Evolutionary conservation across 2,329 filamentous ascomycete species (phyloP).

Genomic region (Pseudocercospora eumusae): DNA sequence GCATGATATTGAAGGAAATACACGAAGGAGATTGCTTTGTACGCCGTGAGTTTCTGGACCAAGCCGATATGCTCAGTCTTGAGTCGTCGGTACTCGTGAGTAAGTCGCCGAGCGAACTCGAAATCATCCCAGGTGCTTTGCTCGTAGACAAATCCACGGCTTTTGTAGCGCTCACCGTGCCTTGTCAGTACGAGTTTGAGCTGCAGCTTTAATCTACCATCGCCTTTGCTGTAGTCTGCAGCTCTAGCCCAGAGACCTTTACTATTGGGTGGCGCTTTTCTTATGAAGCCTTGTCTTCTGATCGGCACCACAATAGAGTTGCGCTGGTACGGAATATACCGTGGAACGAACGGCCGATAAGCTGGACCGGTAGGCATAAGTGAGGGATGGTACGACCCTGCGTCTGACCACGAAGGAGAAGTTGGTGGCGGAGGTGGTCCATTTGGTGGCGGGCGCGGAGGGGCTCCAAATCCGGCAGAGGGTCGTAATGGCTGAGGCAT

Average conservation of each 20-base stretch:
- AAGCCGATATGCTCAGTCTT: constrained; percentile 25
- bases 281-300: constrained; percentile 8
- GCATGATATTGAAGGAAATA: constrained; percentile 28
- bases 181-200: constrained; percentile 25
- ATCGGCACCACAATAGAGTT: background rate
- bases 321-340: background rate
- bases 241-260: constrained; percentile 25
- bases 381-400: background rate
- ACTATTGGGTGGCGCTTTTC: constrained; percentile 6
- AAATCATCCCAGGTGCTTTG: constrained; percentile 22
- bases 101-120: constrained; percentile 18
- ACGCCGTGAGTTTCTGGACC: constrained; percentile 25
- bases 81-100: constrained; percentile 19
- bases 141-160: constrained; percentile 16
- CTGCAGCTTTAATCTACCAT: constrained; percentile 7
- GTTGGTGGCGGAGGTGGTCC: background rate
- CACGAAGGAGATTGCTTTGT: constrained; percentile 25
- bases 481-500: constrained; percentile 10
- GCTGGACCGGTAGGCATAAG: background rate
- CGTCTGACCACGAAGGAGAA: background rate
- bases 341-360: background rate
- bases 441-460: constrained; percentile 6
- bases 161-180: constrained; percentile 24
- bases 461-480: constrained; percentile 5
- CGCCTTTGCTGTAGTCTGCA: constrained; percentile 6